phyloP scores from a whole-genome alignment of 208 protist species.

The Wallacemonas rigidus region DNA sequence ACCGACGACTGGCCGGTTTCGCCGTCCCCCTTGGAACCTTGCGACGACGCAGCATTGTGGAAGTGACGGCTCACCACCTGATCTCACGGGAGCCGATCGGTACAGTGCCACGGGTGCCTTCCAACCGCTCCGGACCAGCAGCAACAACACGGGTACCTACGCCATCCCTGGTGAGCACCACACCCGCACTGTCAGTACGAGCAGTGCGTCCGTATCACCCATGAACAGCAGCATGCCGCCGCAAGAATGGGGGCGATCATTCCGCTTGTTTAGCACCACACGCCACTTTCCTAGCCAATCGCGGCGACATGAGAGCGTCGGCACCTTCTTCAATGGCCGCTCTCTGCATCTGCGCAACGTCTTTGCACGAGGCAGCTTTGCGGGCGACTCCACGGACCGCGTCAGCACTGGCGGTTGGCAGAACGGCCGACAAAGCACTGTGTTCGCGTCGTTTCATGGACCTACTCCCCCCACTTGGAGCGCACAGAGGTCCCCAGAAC shows the following conservation, averaged over 20 bases:
- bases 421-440: background rate
- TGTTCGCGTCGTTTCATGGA: background rate
- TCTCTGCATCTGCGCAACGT: conserved; percentile 7
- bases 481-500: background rate
- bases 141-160: conserved; percentile 16
- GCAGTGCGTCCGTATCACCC: conserved; percentile 55
- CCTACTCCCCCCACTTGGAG: background rate
- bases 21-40: conserved; percentile 38
- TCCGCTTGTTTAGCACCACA: conserved; percentile 71
- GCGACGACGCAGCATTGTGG: conserved; percentile 20
- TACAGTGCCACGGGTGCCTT: conserved; percentile 15
- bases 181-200: conserved; percentile 59
- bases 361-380: conserved; percentile 10
- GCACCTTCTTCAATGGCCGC: background rate
- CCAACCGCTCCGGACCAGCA: conserved; percentile 9
- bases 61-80: conserved; percentile 28
- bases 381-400: conserved; percentile 4
- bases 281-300: conserved; percentile 25
- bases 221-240: conserved; percentile 49
- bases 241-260: conserved; percentile 77
- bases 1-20: conserved; percentile 55
- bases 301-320: background rate
- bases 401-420: background rate
- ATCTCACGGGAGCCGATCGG: conserved; percentile 24
- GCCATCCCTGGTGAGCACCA: conserved; percentile 17